Evolutionary conservation across 371 early-diverging fungal species (phyloP).

Genomic region (Saksenaea oblongispora): DNA sequence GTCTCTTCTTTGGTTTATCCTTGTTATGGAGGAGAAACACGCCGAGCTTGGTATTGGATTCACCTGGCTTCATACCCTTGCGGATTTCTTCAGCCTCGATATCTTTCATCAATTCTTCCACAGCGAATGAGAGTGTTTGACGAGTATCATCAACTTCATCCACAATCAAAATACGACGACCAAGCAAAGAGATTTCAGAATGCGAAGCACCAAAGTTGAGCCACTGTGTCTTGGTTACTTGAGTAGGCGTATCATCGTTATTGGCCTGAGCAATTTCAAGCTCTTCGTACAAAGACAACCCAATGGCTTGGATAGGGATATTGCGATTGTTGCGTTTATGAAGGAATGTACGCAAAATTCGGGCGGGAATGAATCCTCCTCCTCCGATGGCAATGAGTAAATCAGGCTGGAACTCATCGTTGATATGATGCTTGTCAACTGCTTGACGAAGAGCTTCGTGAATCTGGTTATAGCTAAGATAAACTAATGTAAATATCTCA

Average conservation of each 20-base stretch:
- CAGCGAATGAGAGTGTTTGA: slow-evolving; percentile 72
- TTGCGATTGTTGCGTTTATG: slow-evolving; percentile 69
- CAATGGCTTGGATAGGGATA: slow-evolving; percentile 80
- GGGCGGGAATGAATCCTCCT: slow-evolving; percentile 78
- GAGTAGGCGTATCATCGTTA: slow-evolving; percentile 31
- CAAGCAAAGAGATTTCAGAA: slow-evolving; percentile 60
- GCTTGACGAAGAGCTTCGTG: slow-evolving; percentile 65
- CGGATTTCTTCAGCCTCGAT: slow-evolving; percentile 57
- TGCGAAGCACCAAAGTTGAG: slow-evolving; percentile 69
- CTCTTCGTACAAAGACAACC: slow-evolving; percentile 77
- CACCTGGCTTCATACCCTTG: slow-evolving; percentile 50
- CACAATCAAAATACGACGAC: slow-evolving; percentile 73
- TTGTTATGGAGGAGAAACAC: slow-evolving; percentile 81
- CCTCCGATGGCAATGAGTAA: slow-evolving; percentile 65
- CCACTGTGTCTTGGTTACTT: slow-evolving; percentile 83
- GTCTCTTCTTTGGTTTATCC: slow-evolving; percentile 69
- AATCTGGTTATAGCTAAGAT: slow-evolving; percentile 69
- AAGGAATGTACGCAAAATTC: slow-evolving; percentile 73
- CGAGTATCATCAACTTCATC: slow-evolving; percentile 84
- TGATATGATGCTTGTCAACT: slow-evolving; percentile 57
- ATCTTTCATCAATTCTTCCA: slow-evolving; percentile 70
- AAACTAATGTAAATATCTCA: not conserved
- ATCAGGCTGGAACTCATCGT: slow-evolving; percentile 67
- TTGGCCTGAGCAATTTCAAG: slow-evolving; percentile 54
- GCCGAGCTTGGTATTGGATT: slow-evolving; percentile 68